phyloP scores from a whole-genome alignment of 169 alveolate species.

The Amoebophrya sp. region DNA sequence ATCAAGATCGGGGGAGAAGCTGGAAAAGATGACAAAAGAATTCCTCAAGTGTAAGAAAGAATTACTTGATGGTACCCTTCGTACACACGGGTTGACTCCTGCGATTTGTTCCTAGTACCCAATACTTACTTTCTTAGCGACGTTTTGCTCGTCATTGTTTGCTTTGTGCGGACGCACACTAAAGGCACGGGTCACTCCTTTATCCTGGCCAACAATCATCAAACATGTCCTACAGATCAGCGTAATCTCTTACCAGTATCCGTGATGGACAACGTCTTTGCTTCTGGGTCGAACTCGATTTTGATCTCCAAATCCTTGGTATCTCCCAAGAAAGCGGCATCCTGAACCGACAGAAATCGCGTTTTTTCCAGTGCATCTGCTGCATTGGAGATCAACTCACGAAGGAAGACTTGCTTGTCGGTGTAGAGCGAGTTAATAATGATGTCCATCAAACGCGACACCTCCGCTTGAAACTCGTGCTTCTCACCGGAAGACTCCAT shows the following conservation, averaged over 20 bases:
- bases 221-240: background rate
- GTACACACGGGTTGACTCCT: background rate
- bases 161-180: no score
- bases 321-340: conserved; percentile 43
- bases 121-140: background rate
- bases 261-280: conserved; percentile 85
- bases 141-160: background rate
- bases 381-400: conserved; percentile 97
- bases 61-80: background rate
- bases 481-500: conserved; percentile 48
- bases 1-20: no score
- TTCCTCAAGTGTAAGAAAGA: background rate
- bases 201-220: no score
- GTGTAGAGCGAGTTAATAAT: conserved; percentile 96
- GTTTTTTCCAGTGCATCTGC: conserved; percentile 97
- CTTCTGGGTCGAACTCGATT: conserved; percentile 83
- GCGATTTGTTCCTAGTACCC: background rate
- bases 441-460: conserved; percentile 95
- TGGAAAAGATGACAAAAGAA: no score
- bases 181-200: no score
- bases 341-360: conserved; percentile 31
- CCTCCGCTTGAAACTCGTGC: conserved; percentile 85
- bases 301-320: conserved; percentile 81
- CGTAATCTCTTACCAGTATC: conserved; percentile 73
- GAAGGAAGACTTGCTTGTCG: conserved; percentile 92